A percentile compares a stretch with the other conserved stretches of the same genome.
Evolutionary conservation across 2,329 filamentous ascomycete genomes (phyloP).

Genomic region (Cercospora zeae-maydis): DNA sequence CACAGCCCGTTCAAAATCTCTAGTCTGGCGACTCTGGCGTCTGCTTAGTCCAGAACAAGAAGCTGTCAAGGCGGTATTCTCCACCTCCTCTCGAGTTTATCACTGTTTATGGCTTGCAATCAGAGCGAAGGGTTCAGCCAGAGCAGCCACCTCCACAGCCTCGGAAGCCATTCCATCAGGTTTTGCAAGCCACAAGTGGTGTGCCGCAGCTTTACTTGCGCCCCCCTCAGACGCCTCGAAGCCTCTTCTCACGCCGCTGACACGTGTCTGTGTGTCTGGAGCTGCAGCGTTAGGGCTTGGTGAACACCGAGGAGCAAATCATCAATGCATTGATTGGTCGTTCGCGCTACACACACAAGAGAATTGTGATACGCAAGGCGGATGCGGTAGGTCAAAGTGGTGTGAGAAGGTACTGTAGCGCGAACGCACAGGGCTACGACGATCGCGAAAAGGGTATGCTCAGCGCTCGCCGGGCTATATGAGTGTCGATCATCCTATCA

Average conservation of each 20-base stretch:
- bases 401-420: background rate
- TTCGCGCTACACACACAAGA: background rate
- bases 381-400: background rate
- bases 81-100: background rate
- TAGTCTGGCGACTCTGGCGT: background rate
- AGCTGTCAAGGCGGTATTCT: background rate
- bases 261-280: background rate
- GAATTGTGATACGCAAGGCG: background rate
- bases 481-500: background rate
- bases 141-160: conserved; percentile 8
- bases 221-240: background rate
- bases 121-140: background rate
- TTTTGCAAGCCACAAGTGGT: background rate
- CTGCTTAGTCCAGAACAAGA: conserved; percentile 1
- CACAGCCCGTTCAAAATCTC: background rate
- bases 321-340: conserved; percentile 1
- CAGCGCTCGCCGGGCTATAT: background rate
- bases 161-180: conserved; percentile 2
- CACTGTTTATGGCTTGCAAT: background rate
- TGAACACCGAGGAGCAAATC: background rate
- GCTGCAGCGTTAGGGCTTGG: background rate
- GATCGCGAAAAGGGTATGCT: background rate
- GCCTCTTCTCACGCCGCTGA: background rate
- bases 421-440: background rate
- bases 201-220: background rate